Percentiles rank a stretch among this genome's conserved stretches.
Evolutionary conservation across 2,329 filamentous ascomycete genomes (phyloP).

Genomic region (Verticillium klebahnii): DNA sequence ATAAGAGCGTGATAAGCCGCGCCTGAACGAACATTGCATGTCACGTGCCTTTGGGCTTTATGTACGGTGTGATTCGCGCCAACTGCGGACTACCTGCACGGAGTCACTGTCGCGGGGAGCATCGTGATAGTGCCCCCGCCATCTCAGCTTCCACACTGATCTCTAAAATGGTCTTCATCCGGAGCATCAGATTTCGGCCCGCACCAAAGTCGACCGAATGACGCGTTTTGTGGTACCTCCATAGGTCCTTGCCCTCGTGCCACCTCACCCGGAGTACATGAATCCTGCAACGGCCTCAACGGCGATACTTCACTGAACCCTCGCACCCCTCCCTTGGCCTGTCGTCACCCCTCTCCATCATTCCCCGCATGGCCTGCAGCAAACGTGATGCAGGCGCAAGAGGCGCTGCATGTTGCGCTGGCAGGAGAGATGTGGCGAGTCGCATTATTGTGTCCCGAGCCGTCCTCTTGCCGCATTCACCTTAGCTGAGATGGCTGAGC

Average conservation of each 20-base stretch:
- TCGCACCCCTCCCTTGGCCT: slow-evolving; percentile 1
- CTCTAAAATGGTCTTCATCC: too few relatives aligned
- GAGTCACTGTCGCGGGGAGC: too few relatives aligned
- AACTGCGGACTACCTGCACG: too few relatives aligned
- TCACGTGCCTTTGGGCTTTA: too few relatives aligned
- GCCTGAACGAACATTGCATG: too few relatives aligned
- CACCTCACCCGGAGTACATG: neutral
- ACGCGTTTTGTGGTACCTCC: neutral
- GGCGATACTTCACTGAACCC: neutral
- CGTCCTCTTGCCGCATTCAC: neutral
- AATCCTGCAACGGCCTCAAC: neutral
- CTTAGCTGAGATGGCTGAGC: neutral
- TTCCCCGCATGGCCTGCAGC: slow-evolving; percentile 13
- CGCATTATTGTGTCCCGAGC: neutral
- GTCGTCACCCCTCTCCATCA: slow-evolving; percentile 9
- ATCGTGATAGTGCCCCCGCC: too few relatives aligned
- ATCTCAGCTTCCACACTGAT: too few relatives aligned
- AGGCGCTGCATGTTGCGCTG: slow-evolving; percentile 14
- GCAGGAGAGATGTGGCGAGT: slow-evolving; percentile 10
- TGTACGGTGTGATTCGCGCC: too few relatives aligned
- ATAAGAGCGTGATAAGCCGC: neutral
- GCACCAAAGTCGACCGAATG: neutral
- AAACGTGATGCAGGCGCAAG: slow-evolving; percentile 7
- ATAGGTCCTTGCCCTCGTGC: neutral
- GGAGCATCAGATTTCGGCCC: too few relatives aligned